Base-by-base conservation (phyloP, 768 basidiomycete genomes). In the Cystofilobasidium bisporidii region DNA sequence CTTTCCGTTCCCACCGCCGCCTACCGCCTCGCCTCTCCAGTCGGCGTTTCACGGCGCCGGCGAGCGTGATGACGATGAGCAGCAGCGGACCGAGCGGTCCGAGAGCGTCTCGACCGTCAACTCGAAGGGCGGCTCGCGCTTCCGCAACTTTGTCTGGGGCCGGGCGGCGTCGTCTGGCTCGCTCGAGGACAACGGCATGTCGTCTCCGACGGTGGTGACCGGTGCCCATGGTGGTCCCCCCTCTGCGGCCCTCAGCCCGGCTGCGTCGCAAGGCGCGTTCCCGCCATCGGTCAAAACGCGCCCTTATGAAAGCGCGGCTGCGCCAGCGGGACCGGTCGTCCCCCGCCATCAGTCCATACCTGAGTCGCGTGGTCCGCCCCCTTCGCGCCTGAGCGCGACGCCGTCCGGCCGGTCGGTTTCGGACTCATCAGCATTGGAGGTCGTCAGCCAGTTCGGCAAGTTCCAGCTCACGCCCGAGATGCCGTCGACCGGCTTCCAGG, bases 381-480 rank as follows among this genome's bases (percentile, higher is more conserved):
- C 53, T 32, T 32, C 30, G 28, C 53, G 53, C 26, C 5, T 30
- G 2, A 32, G 14, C 28, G 30, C 53, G 9, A 56, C 53, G 5
- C 53, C 53, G 15, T 9, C 53, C 53, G 53, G 53, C 4, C 53
- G 53, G 8, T 56, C 53, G 2, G 53, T 56, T 30, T 56, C 53
- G 12, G 53, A 56, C 53, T 10, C 53, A 8, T 56, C 53, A 5
- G 53, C 53, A 11, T 17, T 56, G 14, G 53, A 56, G 53, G 53
- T 17, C 26, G 28, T 56, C 30, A 56, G 17, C 53, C 53, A 56
- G 30, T 56, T 56, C 15, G 53, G 53, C 53, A 56, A 56, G 48
- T 50, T 50, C 26, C 48, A 50, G 53, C 53, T 56, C 28, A 56
- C 53, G 53, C 53, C 53, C 12, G 53, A 56, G 12, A 56, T 56